phyloP scores from a whole-genome alignment of 2,329 filamentous ascomycete species.

The Ophiosphaerella narmari region DNA sequence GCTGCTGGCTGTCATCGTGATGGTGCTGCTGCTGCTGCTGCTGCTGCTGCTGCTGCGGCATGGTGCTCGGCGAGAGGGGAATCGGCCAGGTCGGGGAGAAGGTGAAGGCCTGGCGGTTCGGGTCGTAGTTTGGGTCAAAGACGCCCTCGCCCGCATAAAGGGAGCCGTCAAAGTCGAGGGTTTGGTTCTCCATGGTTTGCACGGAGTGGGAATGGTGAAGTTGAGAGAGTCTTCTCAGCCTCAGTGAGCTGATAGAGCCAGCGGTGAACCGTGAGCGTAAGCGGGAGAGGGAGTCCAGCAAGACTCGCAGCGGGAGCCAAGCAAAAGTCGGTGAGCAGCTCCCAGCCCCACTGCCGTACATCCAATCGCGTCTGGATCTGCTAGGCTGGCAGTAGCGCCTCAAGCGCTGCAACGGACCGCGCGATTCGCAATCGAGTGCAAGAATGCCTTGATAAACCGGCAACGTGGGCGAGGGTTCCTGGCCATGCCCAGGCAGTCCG shows the following conservation, averaged over 20 bases:
- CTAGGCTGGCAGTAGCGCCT: slow-evolving; percentile 25
- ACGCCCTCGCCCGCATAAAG: slow-evolving; percentile 43
- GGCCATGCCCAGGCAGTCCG: background rate
- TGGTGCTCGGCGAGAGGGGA: slow-evolving; percentile 40
- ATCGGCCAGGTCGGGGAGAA: slow-evolving; percentile 46
- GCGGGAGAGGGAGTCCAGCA: background rate
- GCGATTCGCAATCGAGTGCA: slow-evolving; percentile 24
- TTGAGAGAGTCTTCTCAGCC: slow-evolving; percentile 36
- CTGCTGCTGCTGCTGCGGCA: slow-evolving; percentile 32
- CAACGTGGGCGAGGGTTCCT: slow-evolving; percentile 19
- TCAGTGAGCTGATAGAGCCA: slow-evolving; percentile 23
- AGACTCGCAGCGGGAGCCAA: too few relatives aligned
- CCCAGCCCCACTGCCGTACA: slow-evolving; percentile 1
- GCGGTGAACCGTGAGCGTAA: slow-evolving; percentile 22
- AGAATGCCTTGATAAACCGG: slow-evolving; percentile 21
- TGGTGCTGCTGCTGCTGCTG: slow-evolving; percentile 22
- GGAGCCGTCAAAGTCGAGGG: slow-evolving; percentile 45
- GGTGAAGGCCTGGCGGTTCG: slow-evolving; percentile 37
- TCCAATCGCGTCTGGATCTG: slow-evolving; percentile 6
- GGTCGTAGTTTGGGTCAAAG: slow-evolving; percentile 47
- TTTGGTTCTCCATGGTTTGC: slow-evolving; percentile 50
- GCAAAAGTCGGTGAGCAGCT: slow-evolving; percentile 12
- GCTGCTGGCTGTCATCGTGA: slow-evolving; percentile 9
- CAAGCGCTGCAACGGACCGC: slow-evolving; percentile 35
- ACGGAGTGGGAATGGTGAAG: slow-evolving; percentile 25